Evolutionary conservation across 108 stramenopile genomes (phyloP), one percentile per base, ranked within the genome.

Genomic region (Asterionellopsis glacialis): DNA sequence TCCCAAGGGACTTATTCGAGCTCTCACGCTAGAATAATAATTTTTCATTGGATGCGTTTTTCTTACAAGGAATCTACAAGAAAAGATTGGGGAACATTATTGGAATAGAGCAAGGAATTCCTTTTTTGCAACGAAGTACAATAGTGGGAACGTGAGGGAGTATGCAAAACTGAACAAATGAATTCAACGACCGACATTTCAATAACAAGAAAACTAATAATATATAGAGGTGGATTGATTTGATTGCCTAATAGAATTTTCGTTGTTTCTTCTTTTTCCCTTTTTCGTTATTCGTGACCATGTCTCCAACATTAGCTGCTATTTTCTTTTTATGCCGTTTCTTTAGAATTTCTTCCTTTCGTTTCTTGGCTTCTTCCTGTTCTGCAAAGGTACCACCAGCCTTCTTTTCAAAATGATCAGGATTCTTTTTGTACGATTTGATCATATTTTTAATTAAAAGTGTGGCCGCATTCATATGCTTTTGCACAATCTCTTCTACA

Each of bases 1-100:
- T 65, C 77, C 74, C 24, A 71, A 67, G 59, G 64, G 62, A 19
- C 41, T 83, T 11, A 64, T 81, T 63, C 70, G 68, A 5, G 45
- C 45, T 2, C 7, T 60, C 2, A 27, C 59, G 3, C 13, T 47
- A 13, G 45, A 60, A 2, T 60, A 23, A 57, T 15, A 33, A 33
- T 33, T n/a, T n/a, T n/a, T n/a, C n/a, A n/a, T n/a, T n/a, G n/a
- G n/a, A n/a, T n/a, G n/a, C n/a, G n/a, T n/a, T n/a, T n/a, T n/a
- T n/a, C n/a, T n/a, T n/a, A n/a, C n/a, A n/a, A n/a, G n/a, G n/a
- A n/a, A n/a, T n/a, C n/a, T n/a, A n/a, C n/a, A n/a, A n/a, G n/a
- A n/a, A n/a, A n/a, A n/a, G n/a, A n/a, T n/a, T n/a, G n/a, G n/a
- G n/a, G n/a, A n/a, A n/a, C n/a, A n/a, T n/a, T n/a, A n/a, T n/a